These are phyloP conservation scores for Neurospora sp. DNA, from an alignment of 495 filamentous ascomycete genomes.

Conservation along the genomic window DNA sequence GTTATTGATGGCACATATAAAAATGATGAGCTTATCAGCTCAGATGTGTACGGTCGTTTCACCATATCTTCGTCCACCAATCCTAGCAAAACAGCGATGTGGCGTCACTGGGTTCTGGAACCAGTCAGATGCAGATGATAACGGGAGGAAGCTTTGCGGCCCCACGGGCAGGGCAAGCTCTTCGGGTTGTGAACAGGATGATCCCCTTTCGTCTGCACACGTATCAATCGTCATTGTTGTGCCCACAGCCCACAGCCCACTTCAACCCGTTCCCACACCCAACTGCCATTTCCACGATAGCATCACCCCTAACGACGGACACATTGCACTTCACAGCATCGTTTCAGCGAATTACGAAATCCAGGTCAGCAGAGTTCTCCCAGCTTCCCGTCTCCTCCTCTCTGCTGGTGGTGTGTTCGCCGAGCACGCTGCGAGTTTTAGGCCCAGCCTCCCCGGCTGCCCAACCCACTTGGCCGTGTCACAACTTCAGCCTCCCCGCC, in stretches of 20 bases:
- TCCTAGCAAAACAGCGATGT: neutral
- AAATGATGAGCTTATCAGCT: neutral
- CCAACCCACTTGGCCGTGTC: neutral
- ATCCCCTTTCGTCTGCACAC: conserved; percentile 18
- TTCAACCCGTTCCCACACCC: neutral
- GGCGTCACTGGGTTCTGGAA: neutral
- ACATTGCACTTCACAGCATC: neutral
- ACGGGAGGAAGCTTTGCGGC: neutral
- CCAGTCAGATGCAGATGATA: neutral
- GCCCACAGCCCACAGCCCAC: neutral
- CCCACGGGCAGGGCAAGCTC: conserved; percentile 13
- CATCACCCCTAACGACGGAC: neutral
- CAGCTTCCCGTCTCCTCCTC: neutral
- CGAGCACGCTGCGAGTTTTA: neutral
- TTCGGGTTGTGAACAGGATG: conserved; percentile 13
- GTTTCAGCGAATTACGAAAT: neutral
- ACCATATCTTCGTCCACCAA: neutral
- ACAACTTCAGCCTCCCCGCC: neutral
- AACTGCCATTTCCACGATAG: neutral
- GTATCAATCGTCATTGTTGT: conserved; percentile 24
- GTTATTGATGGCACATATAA: neutral
- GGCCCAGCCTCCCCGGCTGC: neutral
- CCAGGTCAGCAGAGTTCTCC: neutral
- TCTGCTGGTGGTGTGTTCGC: neutral
- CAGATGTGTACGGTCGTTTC: neutral